Percentiles rank a stretch among this genome's conserved stretches.
Conservation (phyloP, 257 asterid genomes). For the Petrea volubilis region DNA sequence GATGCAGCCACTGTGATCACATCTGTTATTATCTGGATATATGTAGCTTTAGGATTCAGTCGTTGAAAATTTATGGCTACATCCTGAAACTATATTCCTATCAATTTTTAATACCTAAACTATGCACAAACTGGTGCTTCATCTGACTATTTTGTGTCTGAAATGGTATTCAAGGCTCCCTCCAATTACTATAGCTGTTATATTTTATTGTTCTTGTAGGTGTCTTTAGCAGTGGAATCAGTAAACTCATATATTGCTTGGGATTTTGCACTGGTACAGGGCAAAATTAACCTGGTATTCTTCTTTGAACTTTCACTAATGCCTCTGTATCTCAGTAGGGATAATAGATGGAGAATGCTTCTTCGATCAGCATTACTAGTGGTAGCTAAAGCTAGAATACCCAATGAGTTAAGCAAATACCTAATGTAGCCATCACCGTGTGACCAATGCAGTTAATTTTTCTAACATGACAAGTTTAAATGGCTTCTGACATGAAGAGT, state of each 20-base stretch:
- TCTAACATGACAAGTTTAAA: background rate
- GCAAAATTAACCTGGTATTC: slow-evolving; percentile 80
- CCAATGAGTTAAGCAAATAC: too few species aligned
- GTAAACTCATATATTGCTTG: slow-evolving; percentile 92
- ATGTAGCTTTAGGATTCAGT: background rate
- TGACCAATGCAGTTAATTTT: too few species aligned
- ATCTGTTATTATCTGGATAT: background rate
- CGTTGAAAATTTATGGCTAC: background rate
- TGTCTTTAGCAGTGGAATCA: slow-evolving; percentile 71
- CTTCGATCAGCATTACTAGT: too few species aligned
- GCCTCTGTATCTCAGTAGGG: slow-evolving; percentile 18
- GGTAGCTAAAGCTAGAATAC: background rate
- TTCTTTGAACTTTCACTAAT: slow-evolving; percentile 27
- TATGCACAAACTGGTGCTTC: background rate
- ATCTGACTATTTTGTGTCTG: slow-evolving; percentile 22
- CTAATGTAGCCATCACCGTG: too few species aligned
- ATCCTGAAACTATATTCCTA: slow-evolving; percentile 4
- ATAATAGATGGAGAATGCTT: too few species aligned
- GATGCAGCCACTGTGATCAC: slow-evolving; percentile 9
- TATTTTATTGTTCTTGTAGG: slow-evolving; percentile 46
- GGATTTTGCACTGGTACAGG: slow-evolving; percentile 96
- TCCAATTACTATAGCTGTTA: background rate
- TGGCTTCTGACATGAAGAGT: background rate
- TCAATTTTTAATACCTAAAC: background rate
- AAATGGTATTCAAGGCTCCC: background rate